Conservation (phyloP, 2,329 filamentous ascomycete species). For the Ophiostoma sp. region DNA sequence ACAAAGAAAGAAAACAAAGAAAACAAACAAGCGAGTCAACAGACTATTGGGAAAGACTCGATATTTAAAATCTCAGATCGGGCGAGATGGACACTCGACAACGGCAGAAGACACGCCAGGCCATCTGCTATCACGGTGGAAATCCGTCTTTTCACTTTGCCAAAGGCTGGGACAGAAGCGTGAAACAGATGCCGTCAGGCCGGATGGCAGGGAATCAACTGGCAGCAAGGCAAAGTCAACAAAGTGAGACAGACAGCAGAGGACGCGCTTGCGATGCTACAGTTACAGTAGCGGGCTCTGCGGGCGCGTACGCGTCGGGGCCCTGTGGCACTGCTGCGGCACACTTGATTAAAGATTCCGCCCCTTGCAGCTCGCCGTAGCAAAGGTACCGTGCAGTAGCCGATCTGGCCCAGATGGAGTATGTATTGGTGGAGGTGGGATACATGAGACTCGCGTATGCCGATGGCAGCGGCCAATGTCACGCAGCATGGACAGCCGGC, state of each 20-base stretch:
- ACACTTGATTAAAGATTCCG: constrained; percentile 6
- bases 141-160: no score
- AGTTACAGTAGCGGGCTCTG: not conserved
- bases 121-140: no score
- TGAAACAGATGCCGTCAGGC: no score
- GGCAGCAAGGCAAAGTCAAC: not conserved
- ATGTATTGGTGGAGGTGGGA: not conserved
- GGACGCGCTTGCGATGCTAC: not conserved
- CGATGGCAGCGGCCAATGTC: no score
- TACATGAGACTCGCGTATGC: not conserved
- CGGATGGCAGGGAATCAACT: not conserved
- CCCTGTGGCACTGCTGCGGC: not conserved
- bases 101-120: no score
- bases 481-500: no score
- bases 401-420: not conserved
- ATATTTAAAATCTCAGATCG: not conserved
- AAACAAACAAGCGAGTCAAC: not conserved
- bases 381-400: constrained; percentile 8
- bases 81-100: not conserved
- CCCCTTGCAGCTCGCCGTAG: not conserved
- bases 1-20: not conserved
- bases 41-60: not conserved
- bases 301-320: not conserved
- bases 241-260: constrained; percentile 4
- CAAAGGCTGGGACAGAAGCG: no score